Conservation (phyloP, 129 eudicot genomes). For the Dittrichia graveolens region DNA sequence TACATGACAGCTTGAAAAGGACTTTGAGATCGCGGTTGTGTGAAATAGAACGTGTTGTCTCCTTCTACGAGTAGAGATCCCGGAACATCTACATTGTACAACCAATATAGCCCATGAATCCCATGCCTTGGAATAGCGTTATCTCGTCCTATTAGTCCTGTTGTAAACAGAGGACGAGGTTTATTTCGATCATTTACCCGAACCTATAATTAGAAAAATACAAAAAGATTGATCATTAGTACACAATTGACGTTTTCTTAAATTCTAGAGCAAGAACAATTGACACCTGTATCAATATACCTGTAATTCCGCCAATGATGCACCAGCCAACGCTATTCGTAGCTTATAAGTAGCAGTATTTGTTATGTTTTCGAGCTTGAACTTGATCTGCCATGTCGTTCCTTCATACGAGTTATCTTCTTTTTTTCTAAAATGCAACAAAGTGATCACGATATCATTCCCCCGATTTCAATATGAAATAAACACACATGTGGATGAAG, state of each 20-base stretch:
- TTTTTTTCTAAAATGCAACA: conserved; percentile 41
- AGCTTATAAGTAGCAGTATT: conserved; percentile 49
- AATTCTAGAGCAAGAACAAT: no score
- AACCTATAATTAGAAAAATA: conserved; percentile 47
- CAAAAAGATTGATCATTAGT: not conserved
- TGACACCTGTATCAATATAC: conserved; percentile 30
- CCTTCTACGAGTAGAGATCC: conserved; percentile 56
- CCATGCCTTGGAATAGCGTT: conserved; percentile 91
- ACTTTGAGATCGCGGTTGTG: conserved; percentile 65
- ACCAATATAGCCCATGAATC: conserved; percentile 87
- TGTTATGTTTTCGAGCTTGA: conserved; percentile 51
- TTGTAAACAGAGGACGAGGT: conserved; percentile 72
- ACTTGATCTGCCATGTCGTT: conserved; percentile 92
- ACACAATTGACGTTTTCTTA: not conserved
- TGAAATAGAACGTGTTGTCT: conserved; percentile 66
- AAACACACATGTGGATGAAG: not conserved
- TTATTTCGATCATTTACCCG: conserved; percentile 69
- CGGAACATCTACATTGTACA: conserved; percentile 60
- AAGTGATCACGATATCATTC: not conserved
- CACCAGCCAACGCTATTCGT: conserved; percentile 83
- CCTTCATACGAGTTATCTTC: conserved; percentile 60
- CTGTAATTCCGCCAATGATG: conserved; percentile 71
- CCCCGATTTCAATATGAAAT: not conserved
- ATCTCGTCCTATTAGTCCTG: conserved; percentile 84
- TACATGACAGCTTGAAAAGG: conserved; percentile 90